phyloP scores from a whole-genome alignment of 2,329 filamentous ascomycete genomes.

The Fusarium continuum region DNA sequence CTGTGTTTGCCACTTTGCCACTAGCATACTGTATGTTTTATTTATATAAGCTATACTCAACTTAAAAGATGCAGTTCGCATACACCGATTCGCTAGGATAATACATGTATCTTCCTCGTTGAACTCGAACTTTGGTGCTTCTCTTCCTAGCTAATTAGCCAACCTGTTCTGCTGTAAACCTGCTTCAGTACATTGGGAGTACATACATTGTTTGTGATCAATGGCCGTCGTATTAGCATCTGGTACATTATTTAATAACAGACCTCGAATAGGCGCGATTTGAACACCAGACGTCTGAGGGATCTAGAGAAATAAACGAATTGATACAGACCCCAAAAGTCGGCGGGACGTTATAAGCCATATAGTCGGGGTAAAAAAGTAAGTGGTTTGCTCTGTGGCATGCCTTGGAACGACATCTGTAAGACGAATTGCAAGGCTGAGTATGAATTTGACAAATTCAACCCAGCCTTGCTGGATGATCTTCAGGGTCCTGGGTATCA shows the following conservation, averaged over 20 bases:
- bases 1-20: background rate
- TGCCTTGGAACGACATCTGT: background rate
- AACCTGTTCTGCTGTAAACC: no score
- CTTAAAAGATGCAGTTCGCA: background rate
- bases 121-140: no score
- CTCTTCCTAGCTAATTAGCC: background rate
- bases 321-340: background rate
- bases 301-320: background rate
- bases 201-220: background rate
- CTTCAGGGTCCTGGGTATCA: background rate
- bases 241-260: no score
- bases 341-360: background rate
- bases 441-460: background rate
- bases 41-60: no score
- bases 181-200: no score
- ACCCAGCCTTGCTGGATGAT: background rate
- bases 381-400: background rate
- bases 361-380: background rate
- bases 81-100: background rate
- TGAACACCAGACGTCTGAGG: background rate
- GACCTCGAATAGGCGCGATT: background rate
- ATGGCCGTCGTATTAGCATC: background rate
- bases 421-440: slow-evolving; percentile 14
- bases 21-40: background rate
- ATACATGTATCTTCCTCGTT: background rate